Base-by-base conservation (phyloP, 208 protist genomes). In the Leishmania martiniquensis region DNA sequence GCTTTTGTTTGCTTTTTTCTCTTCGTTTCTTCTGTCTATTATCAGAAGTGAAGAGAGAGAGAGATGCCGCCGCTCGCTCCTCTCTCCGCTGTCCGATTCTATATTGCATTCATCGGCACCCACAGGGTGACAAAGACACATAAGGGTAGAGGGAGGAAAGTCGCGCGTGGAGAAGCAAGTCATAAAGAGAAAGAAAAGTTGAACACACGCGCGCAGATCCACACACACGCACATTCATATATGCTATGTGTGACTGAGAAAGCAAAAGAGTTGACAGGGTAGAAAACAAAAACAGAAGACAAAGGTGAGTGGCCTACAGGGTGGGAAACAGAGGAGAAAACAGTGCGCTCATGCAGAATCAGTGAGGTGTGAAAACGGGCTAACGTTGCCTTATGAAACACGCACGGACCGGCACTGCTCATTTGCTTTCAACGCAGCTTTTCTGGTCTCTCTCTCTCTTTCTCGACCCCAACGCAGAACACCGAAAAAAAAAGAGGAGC, bases 201-300 rank as follows among this genome's bases (percentile, higher is more conserved):
- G 45, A 80, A 55, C 47, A 75, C 45, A 65, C 15, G 12, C 60
- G 37, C 34, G 34, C 22, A 59, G 47, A 59, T 52, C 34, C 13
- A 68, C 39, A 25, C 63, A 32, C 39, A 25, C 63, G 15, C 51
- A 63, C 2, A 15, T 34, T 17, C 55, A 52, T 62, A 32, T 45
- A 51, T n/a, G 22, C n/a, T n/a, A n/a, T n/a, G n/a, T n/a, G n/a
- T n/a, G 20, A 34, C 45, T 17, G 12, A 51, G 59, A 45, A 77
- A 32, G 10, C 49, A 34, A 57, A 60, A 54, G 47, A 76, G 49
- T 47, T 62, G 59, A 59, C 67, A 37, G 44, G 47, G 52, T 62
- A 55, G 25, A 77, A 75, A 75, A n/a, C n/a, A n/a, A n/a, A 87
- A 75, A 74, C 22, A 39, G 13, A 68, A 39, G 22, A 68, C 42